Base-by-base conservation (phyloP, 495 filamentous ascomycete genomes). In the Hypoxylon intermedium region DNA sequence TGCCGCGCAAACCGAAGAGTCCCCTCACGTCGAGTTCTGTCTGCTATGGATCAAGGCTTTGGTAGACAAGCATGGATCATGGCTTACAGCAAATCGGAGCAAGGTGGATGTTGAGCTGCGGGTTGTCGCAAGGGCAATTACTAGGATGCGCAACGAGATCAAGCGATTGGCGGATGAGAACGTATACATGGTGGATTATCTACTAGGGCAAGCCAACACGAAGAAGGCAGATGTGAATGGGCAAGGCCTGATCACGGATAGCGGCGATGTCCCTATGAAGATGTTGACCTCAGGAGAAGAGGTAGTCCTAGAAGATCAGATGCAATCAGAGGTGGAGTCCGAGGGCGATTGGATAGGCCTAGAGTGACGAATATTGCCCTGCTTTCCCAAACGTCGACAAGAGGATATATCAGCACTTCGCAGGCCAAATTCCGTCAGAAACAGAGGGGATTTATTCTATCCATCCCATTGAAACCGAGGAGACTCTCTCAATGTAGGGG, bases 21-120 rank as follows among this genome's bases (percentile, higher is more conserved):
- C 85, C 0, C 93, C 93, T 1, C 92, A 96, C 76, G 78, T 98
- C 15, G 94, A 98, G 73, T 94, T 97, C 74, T 93, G 93, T 69
- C 75, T 98, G 52, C 70, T 92, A 11, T 98, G 94, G 94, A 87
- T 97, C 59, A 89, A 93, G 70, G 83, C 87, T n/a, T 70, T 97
- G 23, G 77, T 97, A 55, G 86, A 86, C 60, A 83, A 79, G 57
- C 94, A 97, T 72, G 94, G 94, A 23, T 79, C 87, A 15, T 90
- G 88, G 78, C 75, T 98, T 65, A 88, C 89, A 54, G 89, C 93
- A 38, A 88, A 93, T 69, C 77, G 84, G 11, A 85, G 82, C 9
- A 85, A 85, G 56, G 87, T 93, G 33, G 90, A 89, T 47, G 81
- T 90, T 9, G 94, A 97, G 70, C 76, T 97, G 55, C 83, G 94